These are phyloP conservation scores for Niveomyces coronatus DNA, from an alignment of 2,329 filamentous ascomycete genomes.

Conservation along the genomic window DNA sequence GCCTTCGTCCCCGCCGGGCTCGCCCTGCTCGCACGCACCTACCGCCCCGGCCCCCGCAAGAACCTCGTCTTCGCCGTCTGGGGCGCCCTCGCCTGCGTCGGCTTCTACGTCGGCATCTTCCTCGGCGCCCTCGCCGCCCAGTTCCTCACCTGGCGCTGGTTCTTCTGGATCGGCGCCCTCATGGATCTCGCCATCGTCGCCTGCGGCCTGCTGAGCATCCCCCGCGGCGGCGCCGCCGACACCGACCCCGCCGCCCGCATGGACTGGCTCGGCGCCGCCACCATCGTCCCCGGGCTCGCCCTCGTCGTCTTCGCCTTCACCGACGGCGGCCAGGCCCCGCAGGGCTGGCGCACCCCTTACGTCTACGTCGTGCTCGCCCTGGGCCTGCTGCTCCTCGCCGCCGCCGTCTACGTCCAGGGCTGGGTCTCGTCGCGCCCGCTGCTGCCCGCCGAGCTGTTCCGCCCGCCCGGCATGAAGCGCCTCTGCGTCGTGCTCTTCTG, in stretches of 20 bases:
- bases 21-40: constrained; percentile 58
- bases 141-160: constrained; percentile 55
- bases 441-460: constrained; percentile 60
- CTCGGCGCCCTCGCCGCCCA: constrained; percentile 53
- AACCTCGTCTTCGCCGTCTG: constrained; percentile 55
- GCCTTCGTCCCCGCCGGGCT: constrained; percentile 60
- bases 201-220: constrained; percentile 31
- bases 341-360: constrained; percentile 65
- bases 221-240: constrained; percentile 21
- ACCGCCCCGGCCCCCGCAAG: constrained; percentile 61
- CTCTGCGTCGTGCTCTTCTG: constrained; percentile 52
- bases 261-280: constrained; percentile 56
- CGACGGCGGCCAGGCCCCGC: constrained; percentile 56
- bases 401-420: constrained; percentile 60
- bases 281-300: constrained; percentile 54
- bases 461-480: constrained; percentile 56
- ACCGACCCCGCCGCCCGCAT: constrained; percentile 31
- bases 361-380: constrained; percentile 55
- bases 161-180: constrained; percentile 54
- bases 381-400: constrained; percentile 48
- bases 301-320: constrained; percentile 69
- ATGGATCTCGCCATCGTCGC: constrained; percentile 35
- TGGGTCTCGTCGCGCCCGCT: constrained; percentile 60
- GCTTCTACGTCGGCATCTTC: constrained; percentile 58
- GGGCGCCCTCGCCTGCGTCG: constrained; percentile 46